Evolutionary conservation across 2,329 filamentous ascomycete species (phyloP).

Genomic region (Cladophialophora exuberans): DNA sequence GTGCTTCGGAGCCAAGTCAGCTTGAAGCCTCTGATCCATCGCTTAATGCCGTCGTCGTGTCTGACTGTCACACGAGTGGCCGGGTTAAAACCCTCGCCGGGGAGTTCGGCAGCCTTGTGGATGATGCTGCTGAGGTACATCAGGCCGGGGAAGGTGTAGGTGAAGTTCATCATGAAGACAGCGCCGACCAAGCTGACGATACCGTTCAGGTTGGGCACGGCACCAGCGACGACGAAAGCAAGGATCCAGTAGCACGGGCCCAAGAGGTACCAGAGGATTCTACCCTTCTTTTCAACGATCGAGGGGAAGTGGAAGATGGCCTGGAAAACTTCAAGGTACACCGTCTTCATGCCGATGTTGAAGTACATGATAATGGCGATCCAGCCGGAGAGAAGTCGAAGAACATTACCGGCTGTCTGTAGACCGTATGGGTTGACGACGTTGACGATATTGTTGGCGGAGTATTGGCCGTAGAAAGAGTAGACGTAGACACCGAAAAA

Average conservation of each 20-base stretch:
- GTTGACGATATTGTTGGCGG: constrained; percentile 49
- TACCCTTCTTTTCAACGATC: constrained; percentile 53
- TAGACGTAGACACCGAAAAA: constrained; percentile 33
- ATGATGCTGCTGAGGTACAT: constrained; percentile 52
- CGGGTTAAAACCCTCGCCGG: constrained; percentile 51
- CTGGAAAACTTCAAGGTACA: constrained; percentile 51
- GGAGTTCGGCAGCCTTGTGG: constrained; percentile 49
- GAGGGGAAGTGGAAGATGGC: constrained; percentile 55
- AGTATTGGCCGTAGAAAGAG: constrained; percentile 29
- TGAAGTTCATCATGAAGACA: constrained; percentile 61
- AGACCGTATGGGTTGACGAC: constrained; percentile 43
- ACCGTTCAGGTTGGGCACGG: constrained; percentile 57
- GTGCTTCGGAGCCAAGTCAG: constrained; percentile 41
- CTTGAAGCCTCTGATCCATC: constrained; percentile 46
- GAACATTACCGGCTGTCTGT: constrained; percentile 38
- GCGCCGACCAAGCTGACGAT: constrained; percentile 56
- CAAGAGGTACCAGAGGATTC: constrained; percentile 54
- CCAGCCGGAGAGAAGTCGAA: constrained; percentile 36
- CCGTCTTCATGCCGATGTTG: constrained; percentile 47
- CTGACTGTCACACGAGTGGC: constrained; percentile 42
- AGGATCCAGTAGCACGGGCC: constrained; percentile 61
- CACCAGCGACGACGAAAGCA: constrained; percentile 59
- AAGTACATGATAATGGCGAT: constrained; percentile 44
- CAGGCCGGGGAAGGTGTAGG: constrained; percentile 61
- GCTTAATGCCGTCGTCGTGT: constrained; percentile 44